Evolutionary conservation across 352 stramenopile species (phyloP).

Genomic region (Hyaloperonospora arabidopsidis): DNA sequence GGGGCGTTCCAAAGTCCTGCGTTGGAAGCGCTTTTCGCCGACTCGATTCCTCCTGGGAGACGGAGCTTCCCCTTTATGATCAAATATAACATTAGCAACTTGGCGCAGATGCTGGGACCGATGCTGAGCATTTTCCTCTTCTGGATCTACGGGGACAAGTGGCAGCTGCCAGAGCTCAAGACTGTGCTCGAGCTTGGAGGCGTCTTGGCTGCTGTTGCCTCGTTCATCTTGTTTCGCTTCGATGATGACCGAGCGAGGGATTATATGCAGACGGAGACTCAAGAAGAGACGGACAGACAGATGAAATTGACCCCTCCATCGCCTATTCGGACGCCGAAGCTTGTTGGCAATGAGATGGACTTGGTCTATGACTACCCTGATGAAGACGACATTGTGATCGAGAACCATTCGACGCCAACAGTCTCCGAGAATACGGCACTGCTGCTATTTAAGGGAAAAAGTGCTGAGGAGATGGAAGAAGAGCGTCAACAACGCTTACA

Average conservation of each 20-base stretch:
- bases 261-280: neutral
- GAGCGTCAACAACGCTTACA: neutral
- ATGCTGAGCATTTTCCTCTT: constrained; percentile 64
- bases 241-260: constrained; percentile 56
- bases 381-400: neutral
- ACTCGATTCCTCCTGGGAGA: constrained; percentile 63
- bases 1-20: constrained; percentile 63
- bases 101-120: constrained; percentile 16
- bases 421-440: constrained; percentile 33
- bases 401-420: constrained; percentile 22
- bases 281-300: neutral
- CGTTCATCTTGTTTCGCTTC: constrained; percentile 68
- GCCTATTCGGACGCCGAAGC: neutral
- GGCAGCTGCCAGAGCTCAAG: constrained; percentile 52
- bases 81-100: constrained; percentile 2
- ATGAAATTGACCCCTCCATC: neutral
- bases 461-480: neutral
- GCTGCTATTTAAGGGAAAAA: constrained; percentile 25
- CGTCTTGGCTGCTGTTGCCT: constrained; percentile 44
- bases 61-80: constrained; percentile 38
- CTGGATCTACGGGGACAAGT: constrained; percentile 59
- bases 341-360: constrained; percentile 2
- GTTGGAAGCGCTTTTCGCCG: constrained; percentile 76
- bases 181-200: constrained; percentile 62
- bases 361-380: constrained; percentile 1